These are phyloP conservation scores for Pseudogymnoascus sp. DNA, from an alignment of 2,329 filamentous ascomycete species.

Conservation along the genomic window DNA sequence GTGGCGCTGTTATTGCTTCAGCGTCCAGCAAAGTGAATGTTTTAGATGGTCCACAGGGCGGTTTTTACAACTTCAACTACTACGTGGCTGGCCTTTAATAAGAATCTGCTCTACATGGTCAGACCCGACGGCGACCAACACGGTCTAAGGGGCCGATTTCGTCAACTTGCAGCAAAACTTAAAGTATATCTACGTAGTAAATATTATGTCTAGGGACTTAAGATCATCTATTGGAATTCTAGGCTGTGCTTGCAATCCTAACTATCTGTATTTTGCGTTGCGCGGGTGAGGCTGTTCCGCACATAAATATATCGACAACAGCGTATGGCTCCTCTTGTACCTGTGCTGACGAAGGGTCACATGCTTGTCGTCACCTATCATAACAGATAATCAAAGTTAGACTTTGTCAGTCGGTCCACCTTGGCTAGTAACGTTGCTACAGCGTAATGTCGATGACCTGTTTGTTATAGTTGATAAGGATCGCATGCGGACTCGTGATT, in stretches of 20 bases:
- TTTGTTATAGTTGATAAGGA: neutral
- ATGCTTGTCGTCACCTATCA: no score
- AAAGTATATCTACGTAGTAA: neutral
- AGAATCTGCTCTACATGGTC: neutral
- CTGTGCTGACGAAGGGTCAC: no score
- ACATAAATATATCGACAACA: neutral
- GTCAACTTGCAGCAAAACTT: neutral
- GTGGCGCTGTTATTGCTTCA: constrained; percentile 20
- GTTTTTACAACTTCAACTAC: constrained; percentile 29
- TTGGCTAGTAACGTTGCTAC: neutral
- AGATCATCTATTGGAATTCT: neutral
- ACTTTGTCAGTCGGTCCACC: neutral
- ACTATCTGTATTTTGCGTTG: neutral
- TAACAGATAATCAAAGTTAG: no score
- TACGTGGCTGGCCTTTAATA: constrained; percentile 24
- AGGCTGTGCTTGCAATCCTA: neutral
- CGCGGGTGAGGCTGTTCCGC: neutral
- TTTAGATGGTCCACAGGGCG: constrained; percentile 16
- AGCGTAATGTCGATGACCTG: neutral
- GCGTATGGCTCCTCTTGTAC: no score
- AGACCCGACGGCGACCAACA: neutral
- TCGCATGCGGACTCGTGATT: neutral
- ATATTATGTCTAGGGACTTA: neutral
- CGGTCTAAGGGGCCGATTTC: neutral
- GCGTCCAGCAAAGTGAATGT: constrained; percentile 22